Base-by-base conservation (phyloP, 805 yeast genomes). In the Candida berthetii region DNA sequence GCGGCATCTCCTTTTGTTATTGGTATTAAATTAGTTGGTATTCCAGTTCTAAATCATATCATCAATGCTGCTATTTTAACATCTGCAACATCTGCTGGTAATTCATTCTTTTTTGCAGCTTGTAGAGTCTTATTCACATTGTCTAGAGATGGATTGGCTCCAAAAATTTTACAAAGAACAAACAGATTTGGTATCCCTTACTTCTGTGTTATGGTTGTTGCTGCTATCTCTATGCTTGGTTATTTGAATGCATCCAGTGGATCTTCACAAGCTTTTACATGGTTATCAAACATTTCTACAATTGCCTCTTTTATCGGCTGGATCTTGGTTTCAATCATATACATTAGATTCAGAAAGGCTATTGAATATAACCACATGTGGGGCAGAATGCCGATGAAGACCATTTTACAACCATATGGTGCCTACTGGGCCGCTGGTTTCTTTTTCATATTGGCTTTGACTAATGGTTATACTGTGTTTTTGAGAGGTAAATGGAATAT, bases 1-100 rank as follows among this genome's bases (percentile, higher is more conserved):
- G 72, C 73, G 16, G 58, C 72, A 5, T 81, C 89, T n/a, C 93
- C 93, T 16, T 85, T 83, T 53, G 87, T 83, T 39, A 78, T 83
- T 52, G 93, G 91, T 36, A 78, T 85, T 52, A 71, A 72, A 44
- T 70, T 69, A 48, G 81, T 85, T 24, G 66, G 71, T 20, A 82
- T 85, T 45, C 49, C 58, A 14, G 89, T 78, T 1, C 66, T 85
- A 48, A 86, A 87, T 25, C 82, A 80, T 48, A 72, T 86, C 40
- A 67, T 85, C 54, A 85, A 86, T 58, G 88, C 82, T 3, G 78
- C 84, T 57, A 81, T 86, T 47, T 62, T 85, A 54, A 62, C 82
- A 34, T 81, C 84, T 46, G 87, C 85, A 35, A 73, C 83, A 55
- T 82, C 89, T 9, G 91, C 90, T 32, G 78, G 82, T 15, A 84